These are phyloP conservation scores for Fraxinus latifolia DNA, from an alignment of 305 asterid species.

Conservation along the genomic window DNA sequence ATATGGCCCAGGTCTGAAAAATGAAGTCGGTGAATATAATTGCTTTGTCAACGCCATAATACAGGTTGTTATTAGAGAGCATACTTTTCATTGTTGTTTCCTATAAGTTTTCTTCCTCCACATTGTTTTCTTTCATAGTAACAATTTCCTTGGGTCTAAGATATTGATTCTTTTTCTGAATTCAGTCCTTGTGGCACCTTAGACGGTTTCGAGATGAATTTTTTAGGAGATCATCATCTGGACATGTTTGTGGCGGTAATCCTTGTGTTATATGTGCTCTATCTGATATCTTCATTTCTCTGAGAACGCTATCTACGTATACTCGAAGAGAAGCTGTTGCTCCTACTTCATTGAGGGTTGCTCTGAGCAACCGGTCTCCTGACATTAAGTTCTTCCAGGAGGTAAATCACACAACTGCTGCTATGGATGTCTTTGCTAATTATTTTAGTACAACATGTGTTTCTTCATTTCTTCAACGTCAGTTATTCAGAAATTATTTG, in stretches of 20 bases:
- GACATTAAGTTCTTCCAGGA: conserved; percentile 85
- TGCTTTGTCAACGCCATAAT: conserved; percentile 92
- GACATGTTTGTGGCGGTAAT: conserved; percentile 83
- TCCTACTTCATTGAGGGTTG: conserved; percentile 84
- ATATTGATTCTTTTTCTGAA: conserved; percentile 23
- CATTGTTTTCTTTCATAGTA: conserved; percentile 8
- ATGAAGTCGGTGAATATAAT: conserved; percentile 91
- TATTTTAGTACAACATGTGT: background rate
- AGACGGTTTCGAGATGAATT: conserved; percentile 79
- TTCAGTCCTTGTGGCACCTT: conserved; percentile 88
- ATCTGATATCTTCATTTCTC: conserved; percentile 70
- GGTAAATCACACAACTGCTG: conserved; percentile 42
- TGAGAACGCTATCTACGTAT: conserved; percentile 56
- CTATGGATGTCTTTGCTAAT: background rate
- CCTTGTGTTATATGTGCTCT: conserved; percentile 95
- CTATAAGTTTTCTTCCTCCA: conserved; percentile 18
- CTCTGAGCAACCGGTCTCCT: conserved; percentile 87
- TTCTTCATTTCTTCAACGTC: background rate
- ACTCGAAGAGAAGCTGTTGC: conserved; percentile 69
- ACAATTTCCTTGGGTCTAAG: conserved; percentile 21
- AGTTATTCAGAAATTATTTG: background rate
- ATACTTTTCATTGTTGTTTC: conserved; percentile 15
- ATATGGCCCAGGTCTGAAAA: conserved; percentile 82
- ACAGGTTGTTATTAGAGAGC: conserved; percentile 57
- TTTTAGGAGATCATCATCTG: conserved; percentile 58